phyloP scores from a whole-genome alignment of 1,139 yeast genomes.

The Kazachstania sp. region DNA sequence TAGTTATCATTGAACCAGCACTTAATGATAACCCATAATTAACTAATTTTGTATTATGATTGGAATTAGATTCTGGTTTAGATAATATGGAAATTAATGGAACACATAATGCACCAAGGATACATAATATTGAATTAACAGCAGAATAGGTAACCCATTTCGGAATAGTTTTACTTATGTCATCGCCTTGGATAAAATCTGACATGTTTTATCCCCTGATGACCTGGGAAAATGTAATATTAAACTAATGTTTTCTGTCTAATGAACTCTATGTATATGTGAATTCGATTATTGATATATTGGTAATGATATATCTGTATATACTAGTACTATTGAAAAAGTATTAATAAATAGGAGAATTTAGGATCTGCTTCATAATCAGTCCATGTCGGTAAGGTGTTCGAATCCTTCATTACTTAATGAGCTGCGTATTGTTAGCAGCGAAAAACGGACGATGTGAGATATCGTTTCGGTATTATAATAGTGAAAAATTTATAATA shows the following conservation, averaged over 20 bases:
- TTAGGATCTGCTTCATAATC: too few species aligned
- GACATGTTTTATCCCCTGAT: too few species aligned
- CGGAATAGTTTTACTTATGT: conserved; percentile 11
- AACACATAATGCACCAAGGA: conserved; percentile 27
- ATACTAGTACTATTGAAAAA: too few species aligned
- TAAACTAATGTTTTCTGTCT: too few species aligned
- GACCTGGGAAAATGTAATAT: too few species aligned
- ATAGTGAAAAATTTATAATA: too few species aligned
- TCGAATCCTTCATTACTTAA: too few species aligned
- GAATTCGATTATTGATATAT: not conserved
- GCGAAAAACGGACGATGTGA: too few species aligned
- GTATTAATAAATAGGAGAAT: too few species aligned
- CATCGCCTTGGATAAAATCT: not conserved
- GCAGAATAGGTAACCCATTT: conserved; percentile 26
- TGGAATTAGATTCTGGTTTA: conserved; percentile 5
- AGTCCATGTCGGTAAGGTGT: too few species aligned
- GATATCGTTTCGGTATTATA: not conserved
- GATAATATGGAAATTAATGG: conserved; percentile 24
- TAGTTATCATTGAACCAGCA: conserved; percentile 69
- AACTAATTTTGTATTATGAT: conserved; percentile 23
- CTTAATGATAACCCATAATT: conserved; percentile 40
- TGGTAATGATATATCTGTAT: too few species aligned
- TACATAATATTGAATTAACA: conserved; percentile 28
- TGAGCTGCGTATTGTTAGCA: too few species aligned
- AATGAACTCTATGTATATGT: not conserved